Base-by-base conservation (phyloP, 1,284 basidiomycete species). In the Hypsizygus ulmarius region DNA sequence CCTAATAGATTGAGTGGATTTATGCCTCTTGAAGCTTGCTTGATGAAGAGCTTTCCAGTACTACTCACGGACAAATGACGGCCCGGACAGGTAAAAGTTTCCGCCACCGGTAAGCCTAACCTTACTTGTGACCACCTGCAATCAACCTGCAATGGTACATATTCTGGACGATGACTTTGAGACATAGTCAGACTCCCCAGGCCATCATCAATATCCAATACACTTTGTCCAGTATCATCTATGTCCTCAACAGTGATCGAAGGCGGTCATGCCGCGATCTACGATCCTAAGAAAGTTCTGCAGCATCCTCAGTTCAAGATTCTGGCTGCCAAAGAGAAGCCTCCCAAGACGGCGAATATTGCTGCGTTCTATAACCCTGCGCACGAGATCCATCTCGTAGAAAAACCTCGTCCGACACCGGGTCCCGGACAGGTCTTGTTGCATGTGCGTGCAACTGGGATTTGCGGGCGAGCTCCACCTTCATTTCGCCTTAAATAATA, bases 361-460 rank as follows among this genome's bases (percentile, higher is more conserved):
- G 79, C 79, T 34, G 79, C 76, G 1, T 82, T 81, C 59, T 82
- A 82, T 53, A 82, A 82, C 56, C 77, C 75, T 2, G 62, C 64
- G 4, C 76, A 81, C 54, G 77, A 81, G 57, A 77, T 82, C 27
- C 79, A 82, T 61, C 72, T 82, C 19, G 79, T 82, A 15, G 67
- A 81, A 58, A 82, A 82, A 57, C 79, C 81, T 3, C 68, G 69
- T 39, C 74, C 72, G 0, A 78, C 70, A 36, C 80, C 81, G 28
- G 79, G 78, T 9, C 75, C 75, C 36, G 80, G 78, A 12, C 81
- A 83, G 55, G 82, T 83, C 25, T 66, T 84, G 11, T 61, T 83
- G 8, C 78, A 82, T 56, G 78, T 83, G 36, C 72, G 77, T 37
- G 78, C 81, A 7, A 84, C 81, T 15, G 81, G 82, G 1, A 84